phyloP scores from a whole-genome alignment of 495 filamentous ascomycete species.

The Lophiotrema nucula region DNA sequence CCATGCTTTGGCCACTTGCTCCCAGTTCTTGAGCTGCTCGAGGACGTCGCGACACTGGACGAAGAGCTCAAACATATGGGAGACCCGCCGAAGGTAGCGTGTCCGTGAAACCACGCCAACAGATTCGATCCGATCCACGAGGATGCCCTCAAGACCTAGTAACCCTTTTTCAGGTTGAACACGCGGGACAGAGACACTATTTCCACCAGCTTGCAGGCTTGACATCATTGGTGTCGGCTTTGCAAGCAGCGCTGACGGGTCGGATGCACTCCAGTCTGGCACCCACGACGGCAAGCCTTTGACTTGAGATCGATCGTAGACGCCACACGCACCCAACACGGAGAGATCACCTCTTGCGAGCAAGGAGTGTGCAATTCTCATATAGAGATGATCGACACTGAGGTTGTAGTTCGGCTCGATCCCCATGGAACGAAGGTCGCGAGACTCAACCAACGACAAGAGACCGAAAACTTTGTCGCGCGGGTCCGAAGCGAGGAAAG shows the following conservation, averaged over 20 bases:
- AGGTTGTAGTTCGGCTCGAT: constrained; percentile 12
- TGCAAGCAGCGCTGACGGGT: constrained; percentile 8
- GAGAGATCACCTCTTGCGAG: constrained; percentile 11
- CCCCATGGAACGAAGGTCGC: constrained; percentile 8
- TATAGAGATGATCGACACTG: constrained; percentile 16
- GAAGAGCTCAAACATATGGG: constrained; percentile 20
- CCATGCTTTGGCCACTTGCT: constrained; percentile 3
- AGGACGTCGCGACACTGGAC: constrained; percentile 10
- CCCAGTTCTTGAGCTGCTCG: constrained; percentile 11
- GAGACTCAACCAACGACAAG: constrained; percentile 5
- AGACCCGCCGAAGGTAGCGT: constrained; percentile 11
- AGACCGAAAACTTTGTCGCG: constrained; percentile 29
- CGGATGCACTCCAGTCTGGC: constrained; percentile 16
- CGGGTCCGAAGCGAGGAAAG: constrained; percentile 10
- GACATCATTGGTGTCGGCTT: too few relatives aligned
- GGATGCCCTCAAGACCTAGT: constrained; percentile 6
- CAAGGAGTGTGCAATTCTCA: not conserved
- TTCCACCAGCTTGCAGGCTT: too few relatives aligned
- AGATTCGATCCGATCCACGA: constrained; percentile 8
- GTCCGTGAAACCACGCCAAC: constrained; percentile 4
- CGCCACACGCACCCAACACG: constrained; percentile 6
- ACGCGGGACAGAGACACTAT: not conserved
- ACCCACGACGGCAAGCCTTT: constrained; percentile 25
- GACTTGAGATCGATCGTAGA: not conserved
- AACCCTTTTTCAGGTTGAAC: not conserved